Evolutionary conservation across 2,329 filamentous ascomycete species (phyloP), one percentile per base, ranked within the genome.

Genomic region (Verticillium zaregamsianum): DNA sequence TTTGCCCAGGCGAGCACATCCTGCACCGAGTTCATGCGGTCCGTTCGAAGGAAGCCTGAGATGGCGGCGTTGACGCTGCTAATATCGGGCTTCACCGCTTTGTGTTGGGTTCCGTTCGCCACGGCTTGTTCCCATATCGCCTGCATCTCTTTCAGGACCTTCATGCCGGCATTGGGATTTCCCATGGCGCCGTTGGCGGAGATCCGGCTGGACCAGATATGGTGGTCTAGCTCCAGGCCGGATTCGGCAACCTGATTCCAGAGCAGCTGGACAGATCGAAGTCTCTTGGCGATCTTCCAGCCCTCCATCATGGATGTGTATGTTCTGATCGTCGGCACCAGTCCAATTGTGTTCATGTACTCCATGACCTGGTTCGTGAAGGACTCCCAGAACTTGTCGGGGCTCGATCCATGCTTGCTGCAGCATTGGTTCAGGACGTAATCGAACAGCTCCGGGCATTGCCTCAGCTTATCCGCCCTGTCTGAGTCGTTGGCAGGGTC

Each of bases 281-380:
- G 66, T 67, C 92, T 87, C 60, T 80, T 80, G 58, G 85, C 80
- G 58, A 79, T 80, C 69, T 83, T 84, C 74, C 88, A 92, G 1
- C 91, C 91, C 61, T 85, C 81, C 66, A 95, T 84, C 83, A 95
- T 90, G 54, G 85, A 78, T 45, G 87, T 89, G 84, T 90, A 95
- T 0, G 90, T 89, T 66, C 78, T 82, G 60, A 89, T 68, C 7
- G 82, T 87, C 15, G 90, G 88, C 61, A 77, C 72, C 33, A 89
- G 70, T 1, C 83, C 85, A 59, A 83, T 65, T 45, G 69, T 66
- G 35, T 70, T 66, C 79, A 84, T 84, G 54, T 76, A 61, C 35
- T 77, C 74, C 67, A 82, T 73, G 4, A 75, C 70, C 54, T 31
- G 25, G 31, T 55, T 55, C n/a, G 39, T 45, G 12, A 57, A 64